These are phyloP conservation scores for Trebouxia sp. DNA, from an alignment of 139 green algal genomes.

Conservation along the genomic window DNA sequence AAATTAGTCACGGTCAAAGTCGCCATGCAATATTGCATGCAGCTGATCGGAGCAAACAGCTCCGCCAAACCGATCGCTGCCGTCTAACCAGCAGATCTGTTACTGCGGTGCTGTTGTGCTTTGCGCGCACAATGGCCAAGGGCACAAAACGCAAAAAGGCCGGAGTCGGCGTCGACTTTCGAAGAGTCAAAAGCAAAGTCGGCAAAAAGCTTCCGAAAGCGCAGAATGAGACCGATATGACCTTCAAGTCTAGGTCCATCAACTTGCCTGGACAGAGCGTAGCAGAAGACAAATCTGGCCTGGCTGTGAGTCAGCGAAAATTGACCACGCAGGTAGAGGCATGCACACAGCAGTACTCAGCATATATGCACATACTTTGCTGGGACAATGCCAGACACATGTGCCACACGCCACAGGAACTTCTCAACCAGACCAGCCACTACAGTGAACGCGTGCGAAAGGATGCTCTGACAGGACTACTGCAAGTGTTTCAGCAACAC, in stretches of 20 bases:
- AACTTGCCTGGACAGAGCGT: conserved; percentile 69
- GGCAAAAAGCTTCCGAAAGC: conserved; percentile 82
- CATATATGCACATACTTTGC: not conserved
- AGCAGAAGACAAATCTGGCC: conserved; percentile 62
- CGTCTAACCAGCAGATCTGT: no score
- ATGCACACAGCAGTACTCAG: not conserved
- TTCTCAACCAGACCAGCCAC: conserved; percentile 75
- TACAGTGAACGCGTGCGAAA: conserved; percentile 75
- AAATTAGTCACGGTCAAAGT: no score
- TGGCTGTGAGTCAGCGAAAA: conserved; percentile 72
- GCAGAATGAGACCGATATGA: conserved; percentile 81
- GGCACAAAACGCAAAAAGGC: conserved; percentile 62
- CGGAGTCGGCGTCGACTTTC: conserved; percentile 87
- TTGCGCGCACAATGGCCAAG: conserved; percentile 5
- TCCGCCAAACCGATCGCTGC: no score
- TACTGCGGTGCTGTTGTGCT: no score
- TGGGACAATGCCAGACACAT: not conserved
- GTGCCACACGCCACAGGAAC: conserved; percentile 58
- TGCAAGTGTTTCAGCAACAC: conserved; percentile 67
- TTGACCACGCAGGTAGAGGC: conserved; percentile 74
- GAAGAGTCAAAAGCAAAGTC: conserved; percentile 77
- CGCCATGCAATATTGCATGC: no score
- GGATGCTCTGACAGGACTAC: conserved; percentile 67
- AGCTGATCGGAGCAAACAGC: no score
- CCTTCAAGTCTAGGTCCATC: conserved; percentile 66